phyloP scores from a whole-genome alignment of 2,329 filamentous ascomycete genomes.

The Pseudofabraea citricarpa region DNA sequence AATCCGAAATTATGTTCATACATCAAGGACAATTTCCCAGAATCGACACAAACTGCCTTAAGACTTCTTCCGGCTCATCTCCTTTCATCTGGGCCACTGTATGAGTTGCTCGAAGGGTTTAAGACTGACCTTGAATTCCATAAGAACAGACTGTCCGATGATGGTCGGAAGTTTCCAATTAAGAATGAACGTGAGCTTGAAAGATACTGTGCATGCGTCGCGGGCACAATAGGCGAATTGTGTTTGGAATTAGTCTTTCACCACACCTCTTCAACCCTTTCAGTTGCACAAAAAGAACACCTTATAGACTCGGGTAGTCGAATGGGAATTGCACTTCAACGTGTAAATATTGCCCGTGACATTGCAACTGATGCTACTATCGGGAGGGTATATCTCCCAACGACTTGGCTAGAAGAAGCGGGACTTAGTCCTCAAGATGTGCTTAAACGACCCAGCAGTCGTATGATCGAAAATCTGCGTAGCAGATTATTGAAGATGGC shows the following conservation, averaged over 20 bases:
- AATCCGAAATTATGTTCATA: constrained; percentile 12
- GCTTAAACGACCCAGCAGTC: constrained; percentile 42
- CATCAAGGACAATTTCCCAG: constrained; percentile 22
- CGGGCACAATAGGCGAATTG: constrained; percentile 66
- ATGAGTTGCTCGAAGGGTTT: constrained; percentile 63
- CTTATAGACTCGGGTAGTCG: constrained; percentile 52
- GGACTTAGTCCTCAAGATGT: constrained; percentile 50
- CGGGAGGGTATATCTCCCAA: constrained; percentile 64
- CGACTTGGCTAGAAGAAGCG: constrained; percentile 55
- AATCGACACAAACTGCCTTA: constrained; percentile 39
- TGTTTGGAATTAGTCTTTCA: constrained; percentile 63
- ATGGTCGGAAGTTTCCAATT: constrained; percentile 46
- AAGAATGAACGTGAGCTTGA: constrained; percentile 52
- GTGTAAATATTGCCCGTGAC: constrained; percentile 72
- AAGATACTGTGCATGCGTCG: constrained; percentile 61
- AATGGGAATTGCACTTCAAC: constrained; percentile 74
- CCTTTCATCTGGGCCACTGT: constrained; percentile 54
- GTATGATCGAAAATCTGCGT: constrained; percentile 45
- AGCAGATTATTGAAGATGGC: constrained; percentile 52
- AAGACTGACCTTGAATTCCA: constrained; percentile 60
- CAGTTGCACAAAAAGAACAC: constrained; percentile 27
- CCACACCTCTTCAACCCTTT: constrained; percentile 32
- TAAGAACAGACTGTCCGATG: constrained; percentile 12
- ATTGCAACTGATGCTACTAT: constrained; percentile 63
- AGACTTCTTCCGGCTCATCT: constrained; percentile 52